Conservation (phyloP, 495 filamentous ascomycete species). For the Margaritispora aquatica region DNA sequence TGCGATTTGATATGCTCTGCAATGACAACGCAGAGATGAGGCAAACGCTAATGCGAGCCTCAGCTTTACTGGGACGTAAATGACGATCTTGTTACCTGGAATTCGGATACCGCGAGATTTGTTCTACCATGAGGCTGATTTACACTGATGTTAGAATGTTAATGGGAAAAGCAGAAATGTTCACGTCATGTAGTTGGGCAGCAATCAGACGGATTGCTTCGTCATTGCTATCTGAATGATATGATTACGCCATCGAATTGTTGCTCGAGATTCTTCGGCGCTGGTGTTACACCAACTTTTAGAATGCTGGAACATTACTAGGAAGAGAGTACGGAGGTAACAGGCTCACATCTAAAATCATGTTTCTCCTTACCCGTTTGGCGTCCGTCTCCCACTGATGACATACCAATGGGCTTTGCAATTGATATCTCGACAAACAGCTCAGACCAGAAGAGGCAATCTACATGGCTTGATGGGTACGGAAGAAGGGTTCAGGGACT, state of each 20-base stretch:
- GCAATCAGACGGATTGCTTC: neutral
- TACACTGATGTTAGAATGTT: neutral
- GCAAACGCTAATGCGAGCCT: conserved; percentile 19
- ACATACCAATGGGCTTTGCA: neutral
- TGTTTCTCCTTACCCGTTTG: neutral
- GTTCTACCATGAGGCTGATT: neutral
- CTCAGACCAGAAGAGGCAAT: neutral
- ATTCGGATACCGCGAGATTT: neutral
- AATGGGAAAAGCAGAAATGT: neutral
- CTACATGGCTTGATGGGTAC: neutral
- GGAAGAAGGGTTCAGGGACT: conserved; percentile 4
- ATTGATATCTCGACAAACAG: neutral
- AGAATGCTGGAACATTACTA: neutral
- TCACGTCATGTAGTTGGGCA: neutral
- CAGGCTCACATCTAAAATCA: neutral
- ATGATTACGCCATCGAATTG: neutral
- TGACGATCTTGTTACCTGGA: neutral
- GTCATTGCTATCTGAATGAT: neutral
- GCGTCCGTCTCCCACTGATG: neutral
- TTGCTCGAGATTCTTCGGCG: neutral
- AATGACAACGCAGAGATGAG: conserved; percentile 12
- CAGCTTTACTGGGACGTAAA: conserved; percentile 17
- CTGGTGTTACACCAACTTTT: neutral
- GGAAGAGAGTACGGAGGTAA: neutral
- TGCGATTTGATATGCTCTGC: conserved; percentile 1